Percentiles rank a stretch among this genome's conserved stretches.
These are phyloP conservation scores for Scheffersomyces stipitis DNA, from an alignment of 805 yeast species.

Conservation along the genomic window DNA sequence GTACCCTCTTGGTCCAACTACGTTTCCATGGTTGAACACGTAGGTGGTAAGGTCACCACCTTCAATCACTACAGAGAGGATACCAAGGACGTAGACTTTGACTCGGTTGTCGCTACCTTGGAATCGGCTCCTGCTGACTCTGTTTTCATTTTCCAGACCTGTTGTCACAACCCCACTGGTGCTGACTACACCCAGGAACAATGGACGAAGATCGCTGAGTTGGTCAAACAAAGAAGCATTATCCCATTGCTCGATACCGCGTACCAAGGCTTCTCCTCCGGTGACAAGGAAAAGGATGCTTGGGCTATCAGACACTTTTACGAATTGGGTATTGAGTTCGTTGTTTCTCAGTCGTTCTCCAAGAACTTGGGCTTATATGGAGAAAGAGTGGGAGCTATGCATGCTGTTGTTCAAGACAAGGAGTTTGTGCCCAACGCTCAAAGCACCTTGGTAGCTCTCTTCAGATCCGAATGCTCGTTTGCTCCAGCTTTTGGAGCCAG, in stretches of 20 bases:
- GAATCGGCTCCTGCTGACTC: slow-evolving; percentile 30
- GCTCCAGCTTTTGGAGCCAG: slow-evolving; percentile 50
- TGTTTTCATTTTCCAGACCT: slow-evolving; percentile 39
- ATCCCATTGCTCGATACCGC: slow-evolving; percentile 40
- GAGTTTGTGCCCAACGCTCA: slow-evolving; percentile 14
- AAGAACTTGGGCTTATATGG: slow-evolving; percentile 44
- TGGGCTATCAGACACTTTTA: slow-evolving; percentile 38
- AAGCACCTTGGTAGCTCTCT: slow-evolving; percentile 28
- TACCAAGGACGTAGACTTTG: slow-evolving; percentile 30
- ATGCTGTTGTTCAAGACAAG: slow-evolving; percentile 26
- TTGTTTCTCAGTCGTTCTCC: slow-evolving; percentile 39
- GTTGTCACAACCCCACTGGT: slow-evolving; percentile 49
- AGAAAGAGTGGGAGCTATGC: slow-evolving; percentile 40
- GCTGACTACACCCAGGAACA: slow-evolving; percentile 37
- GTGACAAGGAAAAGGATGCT: slow-evolving; percentile 29
- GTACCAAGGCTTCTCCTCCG: slow-evolving; percentile 43
- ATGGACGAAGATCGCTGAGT: slow-evolving; percentile 31
- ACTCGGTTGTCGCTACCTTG: slow-evolving; percentile 23
- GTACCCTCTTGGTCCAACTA: slow-evolving; percentile 43
- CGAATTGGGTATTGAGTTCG: slow-evolving; percentile 22
- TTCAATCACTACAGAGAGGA: slow-evolving; percentile 33
- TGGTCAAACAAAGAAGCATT: slow-evolving; percentile 23
- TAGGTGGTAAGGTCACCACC: slow-evolving; percentile 24
- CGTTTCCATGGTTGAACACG: slow-evolving; percentile 31
- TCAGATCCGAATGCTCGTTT: slow-evolving; percentile 44